A percentile compares a stretch with the other conserved stretches of the same genome.
These are phyloP conservation scores for Deuterostichococcus epilithicus DNA, from an alignment of 139 green algal species.

Conservation along the genomic window DNA sequence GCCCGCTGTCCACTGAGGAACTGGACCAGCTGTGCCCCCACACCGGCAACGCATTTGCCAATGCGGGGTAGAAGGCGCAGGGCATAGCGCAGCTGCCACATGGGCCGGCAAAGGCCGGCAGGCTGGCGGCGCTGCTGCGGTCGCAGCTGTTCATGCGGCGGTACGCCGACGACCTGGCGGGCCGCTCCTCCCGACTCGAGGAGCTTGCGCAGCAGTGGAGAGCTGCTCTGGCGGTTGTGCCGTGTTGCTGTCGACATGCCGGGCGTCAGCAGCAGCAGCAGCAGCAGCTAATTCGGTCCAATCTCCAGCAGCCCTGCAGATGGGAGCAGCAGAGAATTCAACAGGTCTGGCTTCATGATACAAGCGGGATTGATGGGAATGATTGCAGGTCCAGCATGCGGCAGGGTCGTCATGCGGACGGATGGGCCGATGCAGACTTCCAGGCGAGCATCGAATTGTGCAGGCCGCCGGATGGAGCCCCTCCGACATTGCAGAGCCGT, in stretches of 20 bases:
- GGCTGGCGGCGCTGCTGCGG: slow-evolving; percentile 30
- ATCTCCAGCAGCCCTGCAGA: too few species aligned
- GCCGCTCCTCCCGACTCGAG: slow-evolving; percentile 27
- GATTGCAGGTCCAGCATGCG: neutral
- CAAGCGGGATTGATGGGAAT: too few species aligned
- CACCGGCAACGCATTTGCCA: slow-evolving; percentile 3
- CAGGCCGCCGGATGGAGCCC: neutral
- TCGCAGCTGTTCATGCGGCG: slow-evolving; percentile 58
- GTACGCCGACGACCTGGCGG: slow-evolving; percentile 33
- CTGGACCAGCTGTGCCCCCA: slow-evolving; percentile 1
- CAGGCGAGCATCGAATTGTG: too few species aligned
- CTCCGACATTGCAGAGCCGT: neutral
- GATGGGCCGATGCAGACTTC: neutral
- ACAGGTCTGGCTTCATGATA: too few species aligned
- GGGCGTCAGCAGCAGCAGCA: too few species aligned
- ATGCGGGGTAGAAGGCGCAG: neutral
- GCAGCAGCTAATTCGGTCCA: too few species aligned
- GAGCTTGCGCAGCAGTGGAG: slow-evolving; percentile 47
- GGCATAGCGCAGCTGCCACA: slow-evolving; percentile 9
- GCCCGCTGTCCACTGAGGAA: slow-evolving; percentile 19
- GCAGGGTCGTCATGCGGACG: neutral
- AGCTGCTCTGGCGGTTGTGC: too few species aligned
- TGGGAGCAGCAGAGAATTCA: too few species aligned
- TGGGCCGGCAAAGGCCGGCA: slow-evolving; percentile 25
- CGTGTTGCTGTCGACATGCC: too few species aligned